Evolutionary conservation across 2,329 filamentous ascomycete genomes (phyloP), one percentile per base, ranked within the genome.

Genomic region (Calonectria hongkongensis): DNA sequence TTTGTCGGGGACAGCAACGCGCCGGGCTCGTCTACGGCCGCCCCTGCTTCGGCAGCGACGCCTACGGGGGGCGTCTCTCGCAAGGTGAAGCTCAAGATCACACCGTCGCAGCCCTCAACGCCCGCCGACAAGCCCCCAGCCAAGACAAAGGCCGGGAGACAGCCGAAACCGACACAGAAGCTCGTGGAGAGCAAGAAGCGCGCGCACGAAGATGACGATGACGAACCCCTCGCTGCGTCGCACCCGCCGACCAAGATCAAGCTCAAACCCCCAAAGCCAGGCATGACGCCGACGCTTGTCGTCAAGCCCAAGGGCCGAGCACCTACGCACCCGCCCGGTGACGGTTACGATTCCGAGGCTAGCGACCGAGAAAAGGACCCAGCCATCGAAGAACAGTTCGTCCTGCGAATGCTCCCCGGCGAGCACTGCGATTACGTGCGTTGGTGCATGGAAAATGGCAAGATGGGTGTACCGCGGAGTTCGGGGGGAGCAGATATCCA

Each of bases 271-370:
- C 86, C 84, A 27, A 83, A 88, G 68, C 75, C 78, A 62, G 81
- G 76, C 68, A 81, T 80, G 68, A 85, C 83, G 51, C 83, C 86
- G 2, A 80, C 79, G 62, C 73, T 87, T 25, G 84, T 86, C 56
- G 82, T 94, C 70, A 93, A 92, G 79, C 87, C 91, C 62, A 91
- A 92, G 78, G 93, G 93, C n/a, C 90, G 92, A 74, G 88, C 91
- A 1, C 93, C 94, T 8, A 87, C 90, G 39, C 90, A 94, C 75
- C 92, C 92, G 6, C 90, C 91, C 1, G 97, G 97, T 65, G 95
- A 98, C 69, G 97, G 96, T 9, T 99, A 98, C 84, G 97, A 99
- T 82, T 98, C 96, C 3, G 97, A 98, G 84, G 95, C 96, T 15
- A 97, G 95, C 68, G 97, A 98, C 81, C 92, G 93, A 16, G 97